Base-by-base conservation (phyloP, 1,284 basidiomycete genomes). In the Melampsora larici-populina region DNA sequence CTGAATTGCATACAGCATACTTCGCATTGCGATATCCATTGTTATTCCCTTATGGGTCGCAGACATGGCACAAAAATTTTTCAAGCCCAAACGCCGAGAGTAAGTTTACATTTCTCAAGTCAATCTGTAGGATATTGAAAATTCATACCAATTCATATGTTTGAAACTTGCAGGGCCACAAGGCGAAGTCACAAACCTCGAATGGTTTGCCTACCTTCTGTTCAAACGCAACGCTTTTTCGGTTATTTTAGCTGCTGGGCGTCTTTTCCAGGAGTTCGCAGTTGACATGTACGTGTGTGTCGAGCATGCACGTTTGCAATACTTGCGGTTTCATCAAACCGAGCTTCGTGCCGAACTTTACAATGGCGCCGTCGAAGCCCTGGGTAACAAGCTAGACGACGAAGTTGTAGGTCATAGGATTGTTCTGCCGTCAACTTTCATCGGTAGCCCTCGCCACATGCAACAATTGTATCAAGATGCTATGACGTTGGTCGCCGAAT, bases 191-290 rank as follows among this genome's bases (percentile, higher is more conserved):
- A 21, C 21, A 4, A 31, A 40, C 40, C 40, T 43, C 11, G 40
- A 43, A 7, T 43, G 40, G 40, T 43, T 43, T 43, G 40, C 40
- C 6, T 43, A 43, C 11, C 11, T 43, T 1, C 40, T 43, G 1
- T 43, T 43, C 11, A 4, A 43, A 43, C 5, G 40, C 7, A 1
- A 1, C 1, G 5, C 5, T 8, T 43, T 43, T 13, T 43, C 11
- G 11, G 11, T 43, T 13, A 43, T 43, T 11, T 11, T 9, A 8
- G 40, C 40, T 11, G 6, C 40, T 8, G 40, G 40, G 1, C 11
- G 82, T 0, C 82, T 88, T 0, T 85, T 88, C 49, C 85, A 86
- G 60, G 84, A 86, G 21, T 86, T 84, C 69, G 70, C 84, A 67
- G 82, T 83, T 0, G 84, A 85, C 79, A 78, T 80, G 26, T 85